These are phyloP conservation scores for Panicum virgatum DNA, from an alignment of 202 grass and related monocot species.

Conservation along the genomic window DNA sequence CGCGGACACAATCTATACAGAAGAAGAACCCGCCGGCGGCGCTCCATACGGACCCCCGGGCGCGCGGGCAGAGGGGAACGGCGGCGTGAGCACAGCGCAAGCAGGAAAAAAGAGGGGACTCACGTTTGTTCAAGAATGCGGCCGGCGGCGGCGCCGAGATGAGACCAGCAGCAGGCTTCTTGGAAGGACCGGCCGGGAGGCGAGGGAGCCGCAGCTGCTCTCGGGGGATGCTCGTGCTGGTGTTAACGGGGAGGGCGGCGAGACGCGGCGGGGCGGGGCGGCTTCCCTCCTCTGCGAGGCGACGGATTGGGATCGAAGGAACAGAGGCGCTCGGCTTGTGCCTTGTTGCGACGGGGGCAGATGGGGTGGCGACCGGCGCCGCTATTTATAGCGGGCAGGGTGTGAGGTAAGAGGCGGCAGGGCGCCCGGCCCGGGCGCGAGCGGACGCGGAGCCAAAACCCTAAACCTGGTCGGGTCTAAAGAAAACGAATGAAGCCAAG, in stretches of 20 bases:
- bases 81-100: neutral
- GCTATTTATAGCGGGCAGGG: conserved; percentile 32
- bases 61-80: neutral
- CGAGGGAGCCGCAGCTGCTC: neutral
- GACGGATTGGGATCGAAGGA: neutral
- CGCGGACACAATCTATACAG: neutral
- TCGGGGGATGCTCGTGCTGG: neutral
- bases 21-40: neutral
- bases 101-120: neutral
- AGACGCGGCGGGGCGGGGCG: neutral
- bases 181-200: neutral
- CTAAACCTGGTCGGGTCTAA: conserved; percentile 29
- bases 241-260: neutral
- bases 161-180: neutral
- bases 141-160: neutral
- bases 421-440: neutral
- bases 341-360: neutral
- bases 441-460: neutral
- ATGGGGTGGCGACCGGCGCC: neutral
- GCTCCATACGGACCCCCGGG: neutral
- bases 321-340: neutral
- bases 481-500: neutral
- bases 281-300: neutral
- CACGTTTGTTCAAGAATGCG: conserved; percentile 22
- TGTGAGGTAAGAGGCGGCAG: neutral